Conservation (phyloP, 1,284 basidiomycete genomes). For the Cutaneotrichosporon daszewskae region DNA sequence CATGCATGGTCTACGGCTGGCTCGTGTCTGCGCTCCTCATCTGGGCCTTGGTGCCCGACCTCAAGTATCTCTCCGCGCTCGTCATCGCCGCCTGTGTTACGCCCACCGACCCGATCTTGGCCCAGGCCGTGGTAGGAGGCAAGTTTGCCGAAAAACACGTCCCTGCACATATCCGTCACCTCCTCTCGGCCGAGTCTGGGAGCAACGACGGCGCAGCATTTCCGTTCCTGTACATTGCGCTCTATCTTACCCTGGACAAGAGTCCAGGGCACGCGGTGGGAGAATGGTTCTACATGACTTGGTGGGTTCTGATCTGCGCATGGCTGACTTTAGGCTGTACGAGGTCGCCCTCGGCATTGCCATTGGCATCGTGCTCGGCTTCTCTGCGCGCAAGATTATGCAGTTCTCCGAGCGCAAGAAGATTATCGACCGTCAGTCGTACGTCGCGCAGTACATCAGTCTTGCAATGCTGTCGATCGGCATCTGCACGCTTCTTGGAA, state of each 20-base stretch:
- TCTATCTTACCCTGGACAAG: slow-evolving; percentile 75
- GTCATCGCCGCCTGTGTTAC: slow-evolving; percentile 91
- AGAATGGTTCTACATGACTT: slow-evolving; percentile 64
- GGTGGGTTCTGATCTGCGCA: slow-evolving; percentile 45
- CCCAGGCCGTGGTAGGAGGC: slow-evolving; percentile 73
- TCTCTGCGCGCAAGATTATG: slow-evolving; percentile 83
- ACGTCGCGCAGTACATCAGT: slow-evolving; percentile 81
- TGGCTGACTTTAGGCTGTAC: slow-evolving; percentile 49
- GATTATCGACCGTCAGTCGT: slow-evolving; percentile 93
- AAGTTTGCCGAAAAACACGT: slow-evolving; percentile 99
- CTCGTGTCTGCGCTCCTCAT: slow-evolving; percentile 80
- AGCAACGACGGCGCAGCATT: slow-evolving; percentile 93
- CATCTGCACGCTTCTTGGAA: slow-evolving; percentile 76
- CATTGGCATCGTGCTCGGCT: slow-evolving; percentile 75
- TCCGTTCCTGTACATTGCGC: slow-evolving; percentile 83
- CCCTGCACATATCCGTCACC: slow-evolving; percentile 86
- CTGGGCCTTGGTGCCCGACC: slow-evolving; percentile 76
- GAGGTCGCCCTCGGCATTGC: slow-evolving; percentile 75
- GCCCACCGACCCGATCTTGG: slow-evolving; percentile 78
- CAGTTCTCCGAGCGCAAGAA: slow-evolving; percentile 85
- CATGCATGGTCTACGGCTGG: slow-evolving; percentile 83
- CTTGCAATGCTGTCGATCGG: slow-evolving; percentile 75
- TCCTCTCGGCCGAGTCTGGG: slow-evolving; percentile 87
- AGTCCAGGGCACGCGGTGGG: slow-evolving; percentile 63
- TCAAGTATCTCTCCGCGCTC: slow-evolving; percentile 78